Evolutionary conservation across 1,284 basidiomycete species (phyloP), one percentile per base, ranked within the genome.

Genomic region (Cutaneotrichosporon spelunceum): DNA sequence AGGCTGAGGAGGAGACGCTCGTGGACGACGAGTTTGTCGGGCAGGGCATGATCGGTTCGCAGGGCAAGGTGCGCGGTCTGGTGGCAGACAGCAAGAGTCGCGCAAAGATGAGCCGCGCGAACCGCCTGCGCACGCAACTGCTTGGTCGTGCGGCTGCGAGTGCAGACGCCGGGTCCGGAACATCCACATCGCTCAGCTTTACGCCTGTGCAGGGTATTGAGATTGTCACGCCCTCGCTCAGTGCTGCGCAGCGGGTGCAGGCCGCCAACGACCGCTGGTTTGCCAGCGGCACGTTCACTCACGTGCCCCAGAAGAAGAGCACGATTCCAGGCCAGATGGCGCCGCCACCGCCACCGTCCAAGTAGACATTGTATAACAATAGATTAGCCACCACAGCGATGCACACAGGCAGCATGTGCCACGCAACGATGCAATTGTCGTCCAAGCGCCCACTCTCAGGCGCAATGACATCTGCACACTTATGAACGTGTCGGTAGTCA

Each of bases 201-300:
- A 99, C 95, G 6, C 95, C 95, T 10, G 90, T 94, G 7, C 95
- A 98, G 86, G 95, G 91, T 87, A 89, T 95, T 77, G 91, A 95
- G 78, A 83, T 95, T 64, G 91, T 90, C 57, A 94, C 94, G 73
- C 87, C 88, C 30, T 73, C 72, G 4, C 66, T 80, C 29, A 84
- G 88, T 7, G 85, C 88, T 8, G 86, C 89, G 30, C 87, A 89
- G 70, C 84, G 87, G 36, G 89, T 94, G 62, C 90, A 92, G 74
- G 91, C 91, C 71, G 93, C 92, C 26, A 95, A 95, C 79, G 91
- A 94, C 63, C 84, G 88, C 33, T 95, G 92, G 92, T 95, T 95
- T 73, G 86, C 88, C 3, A 85, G 85, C 21, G 92, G 92, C 7
- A 91, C 83, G 42, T 94, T 94, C 79, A 81, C 81, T 24, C 78